Evolutionary conservation across 441 rosid species (phyloP).

Genomic region (Daphne laureola): DNA sequence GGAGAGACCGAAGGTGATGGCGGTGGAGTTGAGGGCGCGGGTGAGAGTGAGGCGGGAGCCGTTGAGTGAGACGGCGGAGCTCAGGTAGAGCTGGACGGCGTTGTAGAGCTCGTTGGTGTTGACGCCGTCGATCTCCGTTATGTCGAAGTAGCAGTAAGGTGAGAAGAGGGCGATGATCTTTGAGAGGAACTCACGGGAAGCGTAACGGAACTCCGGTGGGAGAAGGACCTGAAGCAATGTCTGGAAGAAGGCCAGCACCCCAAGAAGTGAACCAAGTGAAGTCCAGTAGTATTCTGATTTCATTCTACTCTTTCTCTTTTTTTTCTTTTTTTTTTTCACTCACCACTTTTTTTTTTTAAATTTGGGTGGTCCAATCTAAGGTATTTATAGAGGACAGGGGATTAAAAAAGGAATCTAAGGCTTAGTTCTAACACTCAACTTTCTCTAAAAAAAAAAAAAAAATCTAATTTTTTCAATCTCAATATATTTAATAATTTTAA

Average conservation of each 20-base stretch:
- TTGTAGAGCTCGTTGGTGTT: conserved; percentile 94
- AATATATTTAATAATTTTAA: no score
- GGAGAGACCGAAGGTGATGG: conserved; percentile 70
- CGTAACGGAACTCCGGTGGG: conserved; percentile 80
- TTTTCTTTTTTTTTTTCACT: background rate
- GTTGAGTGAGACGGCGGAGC: conserved; percentile 60
- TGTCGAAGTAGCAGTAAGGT: conserved; percentile 65
- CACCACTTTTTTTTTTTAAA: no score
- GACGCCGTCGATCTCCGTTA: conserved; percentile 88
- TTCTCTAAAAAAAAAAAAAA: no score
- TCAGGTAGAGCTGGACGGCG: conserved; percentile 87
- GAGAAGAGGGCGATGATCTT: conserved; percentile 46
- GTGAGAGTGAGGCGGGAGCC: conserved; percentile 80
- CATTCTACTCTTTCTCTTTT: conserved; percentile 34
- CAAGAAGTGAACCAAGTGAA: conserved; percentile 60
- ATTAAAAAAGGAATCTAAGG: no score
- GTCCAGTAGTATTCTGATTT: conserved; percentile 38
- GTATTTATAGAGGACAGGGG: no score
- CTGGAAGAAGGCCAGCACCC: conserved; percentile 73
- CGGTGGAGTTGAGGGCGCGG: conserved; percentile 72
- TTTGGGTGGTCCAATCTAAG: no score
- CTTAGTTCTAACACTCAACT: no score
- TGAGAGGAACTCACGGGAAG: conserved; percentile 43
- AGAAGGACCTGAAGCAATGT: conserved; percentile 53
- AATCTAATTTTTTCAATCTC: no score